These are phyloP conservation scores for Barnettozyma vustinii DNA, from an alignment of 805 yeast genomes.

Conservation along the genomic window DNA sequence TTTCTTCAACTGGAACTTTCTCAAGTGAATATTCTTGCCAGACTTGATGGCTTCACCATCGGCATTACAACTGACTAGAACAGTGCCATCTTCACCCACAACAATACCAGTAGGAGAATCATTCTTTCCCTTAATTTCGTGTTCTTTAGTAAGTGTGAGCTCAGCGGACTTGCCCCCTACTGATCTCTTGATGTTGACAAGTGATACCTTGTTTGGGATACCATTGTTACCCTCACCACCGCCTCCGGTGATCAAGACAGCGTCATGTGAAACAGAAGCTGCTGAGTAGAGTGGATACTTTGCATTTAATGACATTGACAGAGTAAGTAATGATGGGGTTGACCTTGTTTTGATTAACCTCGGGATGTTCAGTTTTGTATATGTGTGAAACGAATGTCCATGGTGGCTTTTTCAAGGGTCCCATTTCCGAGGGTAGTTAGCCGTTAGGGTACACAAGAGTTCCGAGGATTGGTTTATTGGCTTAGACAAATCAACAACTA, in stretches of 20 bases:
- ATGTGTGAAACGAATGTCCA: no score
- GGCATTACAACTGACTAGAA: slow-evolving; percentile 76
- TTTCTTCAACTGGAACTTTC: slow-evolving; percentile 42
- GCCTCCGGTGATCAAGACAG: slow-evolving; percentile 80
- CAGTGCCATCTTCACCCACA: slow-evolving; percentile 35
- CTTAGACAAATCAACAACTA: no score
- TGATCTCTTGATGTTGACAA: slow-evolving; percentile 49
- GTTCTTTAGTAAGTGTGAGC: slow-evolving; percentile 59
- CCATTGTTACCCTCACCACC: slow-evolving; percentile 95
- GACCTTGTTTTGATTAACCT: no score
- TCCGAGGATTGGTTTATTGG: no score
- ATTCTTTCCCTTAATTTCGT: slow-evolving; percentile 54
- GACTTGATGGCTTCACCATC: slow-evolving; percentile 49
- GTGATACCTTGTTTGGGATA: slow-evolving; percentile 76
- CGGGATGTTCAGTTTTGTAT: no score
- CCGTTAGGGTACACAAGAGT: no score
- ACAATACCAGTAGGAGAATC: slow-evolving; percentile 89
- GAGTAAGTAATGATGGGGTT: no score
- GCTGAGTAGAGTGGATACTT: slow-evolving; percentile 76
- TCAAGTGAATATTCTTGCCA: slow-evolving; percentile 63
- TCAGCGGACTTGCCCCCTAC: slow-evolving; percentile 20
- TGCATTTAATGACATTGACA: slow-evolving; percentile 1
- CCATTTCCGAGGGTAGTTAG: not conserved
- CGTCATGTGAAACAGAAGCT: slow-evolving; percentile 54
- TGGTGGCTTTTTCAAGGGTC: not conserved